Percentiles rank a stretch among this genome's conserved stretches.
Evolutionary conservation across 345 rosid genomes (phyloP).

Genomic region (Barbarea vulgaris): DNA sequence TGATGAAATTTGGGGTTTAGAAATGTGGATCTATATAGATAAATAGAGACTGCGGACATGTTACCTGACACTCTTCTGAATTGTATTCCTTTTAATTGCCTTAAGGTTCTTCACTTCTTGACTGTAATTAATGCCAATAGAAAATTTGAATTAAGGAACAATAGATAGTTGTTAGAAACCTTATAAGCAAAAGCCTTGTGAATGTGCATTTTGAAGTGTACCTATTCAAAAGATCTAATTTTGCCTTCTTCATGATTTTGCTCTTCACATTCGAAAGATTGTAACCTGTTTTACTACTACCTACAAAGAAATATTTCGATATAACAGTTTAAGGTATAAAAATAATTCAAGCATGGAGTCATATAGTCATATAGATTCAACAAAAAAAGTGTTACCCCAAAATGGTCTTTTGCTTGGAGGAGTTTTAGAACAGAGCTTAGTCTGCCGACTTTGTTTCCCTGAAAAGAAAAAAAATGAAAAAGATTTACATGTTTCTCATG

Average conservation of each 20-base stretch:
- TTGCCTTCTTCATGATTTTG: slow-evolving; percentile 92
- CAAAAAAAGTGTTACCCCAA: slow-evolving; percentile 46
- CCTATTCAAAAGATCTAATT: slow-evolving; percentile 77
- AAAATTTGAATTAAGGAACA: not conserved
- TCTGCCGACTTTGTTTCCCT: slow-evolving; percentile 85
- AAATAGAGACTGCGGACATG: not conserved
- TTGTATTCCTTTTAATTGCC: slow-evolving; percentile 62
- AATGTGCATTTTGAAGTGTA: slow-evolving; percentile 31
- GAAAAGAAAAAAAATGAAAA: slow-evolving; percentile 18
- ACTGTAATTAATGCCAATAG: slow-evolving; percentile 48
- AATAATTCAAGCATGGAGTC: not conserved
- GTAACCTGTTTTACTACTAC: slow-evolving; percentile 54
- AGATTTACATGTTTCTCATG: slow-evolving; percentile 18
- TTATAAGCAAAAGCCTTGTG: not conserved
- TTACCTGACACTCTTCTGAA: slow-evolving; percentile 66
- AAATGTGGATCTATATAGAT: not conserved
- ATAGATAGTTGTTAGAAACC: slow-evolving; percentile 1
- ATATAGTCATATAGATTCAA: not conserved
- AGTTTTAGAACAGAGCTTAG: slow-evolving; percentile 73
- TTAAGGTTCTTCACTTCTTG: slow-evolving; percentile 78
- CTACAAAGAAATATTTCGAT: no score
- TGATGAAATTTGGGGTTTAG: not conserved
- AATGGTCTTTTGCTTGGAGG: slow-evolving; percentile 76
- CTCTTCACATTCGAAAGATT: slow-evolving; percentile 65
- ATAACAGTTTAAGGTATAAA: not conserved